Evolutionary conservation across 2,329 filamentous ascomycete genomes (phyloP).

Genomic region (Fusarium tricinctum): DNA sequence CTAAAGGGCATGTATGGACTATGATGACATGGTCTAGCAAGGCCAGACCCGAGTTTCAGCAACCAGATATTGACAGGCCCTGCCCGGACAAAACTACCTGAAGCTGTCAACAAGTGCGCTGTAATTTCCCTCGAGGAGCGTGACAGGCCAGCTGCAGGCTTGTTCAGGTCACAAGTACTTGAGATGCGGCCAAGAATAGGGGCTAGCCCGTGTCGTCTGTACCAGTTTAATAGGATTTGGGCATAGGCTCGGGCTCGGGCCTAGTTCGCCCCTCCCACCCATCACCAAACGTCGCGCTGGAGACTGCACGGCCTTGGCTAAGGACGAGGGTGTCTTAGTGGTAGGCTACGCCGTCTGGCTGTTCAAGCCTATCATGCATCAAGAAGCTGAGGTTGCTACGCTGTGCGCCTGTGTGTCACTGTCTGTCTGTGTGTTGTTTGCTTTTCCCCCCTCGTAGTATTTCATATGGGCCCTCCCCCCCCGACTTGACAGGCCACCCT

Average conservation of each 20-base stretch:
- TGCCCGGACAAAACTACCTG: conserved; percentile 35
- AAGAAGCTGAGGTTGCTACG: conserved; percentile 27
- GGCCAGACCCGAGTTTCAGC: conserved; percentile 34
- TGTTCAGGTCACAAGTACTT: conserved; percentile 44
- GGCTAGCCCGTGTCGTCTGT: conserved; percentile 32
- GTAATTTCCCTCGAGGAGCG: conserved; percentile 41
- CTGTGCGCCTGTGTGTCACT: conserved; percentile 15
- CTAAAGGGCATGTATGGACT: conserved; percentile 1
- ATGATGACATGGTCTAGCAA: conserved; percentile 5
- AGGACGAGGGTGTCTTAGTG: conserved; percentile 13
- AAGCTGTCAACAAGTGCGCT: conserved; percentile 42
- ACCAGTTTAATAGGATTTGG: conserved; percentile 34
- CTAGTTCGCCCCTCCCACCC: conserved; percentile 32
- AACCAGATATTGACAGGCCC: conserved; percentile 31
- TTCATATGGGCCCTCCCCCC: conserved; percentile 45
- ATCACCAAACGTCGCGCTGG: conserved; percentile 27
- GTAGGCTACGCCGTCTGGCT: too few species aligned
- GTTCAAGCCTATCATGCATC: conserved; percentile 9
- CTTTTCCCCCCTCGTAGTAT: conserved; percentile 39
- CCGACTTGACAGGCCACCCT: conserved; percentile 32
- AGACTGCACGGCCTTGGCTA: conserved; percentile 19
- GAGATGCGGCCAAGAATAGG: conserved; percentile 19
- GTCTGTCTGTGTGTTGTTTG: conserved; percentile 35
- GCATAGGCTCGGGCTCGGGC: conserved; percentile 4
- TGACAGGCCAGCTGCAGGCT: conserved; percentile 12